Base-by-base conservation (phyloP, 352 stramenopile genomes). In the Globisporangium nagaii region DNA sequence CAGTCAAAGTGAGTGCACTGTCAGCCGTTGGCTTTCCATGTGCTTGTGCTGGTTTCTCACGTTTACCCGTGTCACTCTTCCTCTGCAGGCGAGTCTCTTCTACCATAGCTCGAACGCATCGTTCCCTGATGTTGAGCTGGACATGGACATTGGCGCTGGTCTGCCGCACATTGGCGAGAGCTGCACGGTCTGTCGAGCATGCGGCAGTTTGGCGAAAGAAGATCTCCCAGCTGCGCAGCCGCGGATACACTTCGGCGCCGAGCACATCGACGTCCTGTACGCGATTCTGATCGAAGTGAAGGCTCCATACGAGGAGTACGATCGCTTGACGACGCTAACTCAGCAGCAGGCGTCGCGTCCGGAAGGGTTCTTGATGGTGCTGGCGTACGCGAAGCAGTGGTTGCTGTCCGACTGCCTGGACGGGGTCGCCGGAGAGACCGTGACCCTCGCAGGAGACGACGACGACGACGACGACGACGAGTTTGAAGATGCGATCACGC, bases 301-400 rank as follows among this genome's bases (percentile, higher is more conserved):
- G 55, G 79, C 85, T 12, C 85, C 85, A 27, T 95, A 92, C 54
- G 85, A 93, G 44, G 79, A 95, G 50, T 93, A 88, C 31, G 83
- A 92, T 47, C 71, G 84, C 1, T 61, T 93, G 27, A 48, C 81
- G 0, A 66, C 65, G 47, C 72, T 95, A 22, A 86, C 80, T 20
- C 79, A 88, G 61, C 75, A 79, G 36, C 77, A 93, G 53, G 60
- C 66, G n/a, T 93, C 83, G 28, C 78, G 80, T 19, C 79, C 83
- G 4, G 81, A 93, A 60, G 85, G 85, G 0, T 95, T 95, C 64
- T 63, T 90, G 20, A 90, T 85, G 69, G 78, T 95, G 20, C 61
- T 95, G 1, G 75, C 83, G 27, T 95, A 95, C 49, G 83, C 85
- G 30, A 92, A 90, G 51, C 83, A 93, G 50, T 95, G 85, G 85